phyloP scores from a whole-genome alignment of 768 basidiomycete genomes.

The Leccinellum albellum region DNA sequence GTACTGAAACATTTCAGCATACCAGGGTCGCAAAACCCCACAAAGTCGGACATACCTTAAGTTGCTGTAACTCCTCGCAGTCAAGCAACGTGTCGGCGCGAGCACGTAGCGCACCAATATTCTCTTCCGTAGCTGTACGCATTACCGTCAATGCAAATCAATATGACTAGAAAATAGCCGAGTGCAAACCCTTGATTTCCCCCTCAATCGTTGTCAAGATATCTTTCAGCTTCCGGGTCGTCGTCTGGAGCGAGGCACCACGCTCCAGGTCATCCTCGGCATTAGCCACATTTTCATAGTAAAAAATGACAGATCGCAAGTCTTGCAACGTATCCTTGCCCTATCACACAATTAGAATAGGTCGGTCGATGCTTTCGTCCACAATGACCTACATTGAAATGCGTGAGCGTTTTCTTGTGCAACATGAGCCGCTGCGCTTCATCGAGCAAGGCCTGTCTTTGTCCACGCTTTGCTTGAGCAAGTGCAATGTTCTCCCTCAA shows the following conservation, averaged over 20 bases:
- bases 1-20: slow-evolving; percentile 47
- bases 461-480: slow-evolving; percentile 33
- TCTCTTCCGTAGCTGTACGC: slow-evolving; percentile 48
- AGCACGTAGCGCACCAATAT: slow-evolving; percentile 42
- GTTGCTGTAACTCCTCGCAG: slow-evolving; percentile 60
- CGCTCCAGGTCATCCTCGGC: slow-evolving; percentile 47
- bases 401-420: slow-evolving; percentile 46
- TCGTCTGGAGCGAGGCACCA: slow-evolving; percentile 38
- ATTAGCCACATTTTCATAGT: slow-evolving; percentile 66
- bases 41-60: slow-evolving; percentile 42
- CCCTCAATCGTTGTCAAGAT: slow-evolving; percentile 50
- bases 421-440: slow-evolving; percentile 46
- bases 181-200: slow-evolving; percentile 47
- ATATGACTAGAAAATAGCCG: background rate
- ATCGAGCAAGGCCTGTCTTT: slow-evolving; percentile 39
- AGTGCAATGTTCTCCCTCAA: slow-evolving; percentile 52
- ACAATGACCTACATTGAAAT: slow-evolving; percentile 48
- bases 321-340: slow-evolving; percentile 60
- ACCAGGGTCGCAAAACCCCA: background rate
- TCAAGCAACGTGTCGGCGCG: slow-evolving; percentile 50
- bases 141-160: background rate
- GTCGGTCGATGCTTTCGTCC: background rate
- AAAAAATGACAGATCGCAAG: slow-evolving; percentile 58
- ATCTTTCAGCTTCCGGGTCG: slow-evolving; percentile 48
- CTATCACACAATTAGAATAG: slow-evolving; percentile 32